Percentiles rank a stretch among this genome's conserved stretches.
phyloP scores from a whole-genome alignment of 139 green algal genomes.

The Volvox reticuliferus region DNA sequence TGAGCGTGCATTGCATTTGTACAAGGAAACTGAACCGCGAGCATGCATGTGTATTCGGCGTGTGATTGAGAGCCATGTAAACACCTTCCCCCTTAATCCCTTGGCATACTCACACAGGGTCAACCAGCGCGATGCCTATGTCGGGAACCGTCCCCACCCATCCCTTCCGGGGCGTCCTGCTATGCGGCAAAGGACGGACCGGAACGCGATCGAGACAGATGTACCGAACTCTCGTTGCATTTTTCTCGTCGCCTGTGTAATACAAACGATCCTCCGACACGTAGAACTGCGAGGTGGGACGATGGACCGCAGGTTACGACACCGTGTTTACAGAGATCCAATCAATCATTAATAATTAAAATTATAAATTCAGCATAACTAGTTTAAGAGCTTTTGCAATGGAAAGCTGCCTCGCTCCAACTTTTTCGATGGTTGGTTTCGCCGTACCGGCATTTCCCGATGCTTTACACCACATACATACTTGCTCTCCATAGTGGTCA shows the following conservation, averaged over 20 bases:
- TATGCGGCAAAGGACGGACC: constrained; percentile 68
- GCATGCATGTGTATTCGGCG: too few relatives aligned
- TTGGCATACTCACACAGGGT: constrained; percentile 38
- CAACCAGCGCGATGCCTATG: constrained; percentile 54
- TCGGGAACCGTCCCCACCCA: constrained; percentile 51
- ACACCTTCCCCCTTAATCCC: too few relatives aligned
- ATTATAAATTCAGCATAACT: neutral
- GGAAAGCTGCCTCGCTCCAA: neutral
- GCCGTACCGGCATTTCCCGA: neutral
- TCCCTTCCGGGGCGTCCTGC: constrained; percentile 36
- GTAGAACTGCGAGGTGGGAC: constrained; percentile 57
- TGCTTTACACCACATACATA: neutral
- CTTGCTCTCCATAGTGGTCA: too few relatives aligned
- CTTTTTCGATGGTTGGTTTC: constrained; percentile 15
- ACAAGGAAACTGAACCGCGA: too few relatives aligned
- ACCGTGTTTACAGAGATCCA: neutral
- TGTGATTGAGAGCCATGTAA: too few relatives aligned
- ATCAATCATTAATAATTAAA: neutral
- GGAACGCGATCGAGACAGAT: constrained; percentile 71
- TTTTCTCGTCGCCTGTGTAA: constrained; percentile 55
- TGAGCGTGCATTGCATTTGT: too few relatives aligned
- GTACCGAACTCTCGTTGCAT: constrained; percentile 55
- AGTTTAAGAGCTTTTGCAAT: neutral
- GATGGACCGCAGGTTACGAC: neutral
- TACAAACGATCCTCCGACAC: constrained; percentile 69